A percentile compares a stretch with the other conserved stretches of the same genome.
These are phyloP conservation scores for Tricharina praecox DNA, from an alignment of 495 filamentous ascomycete genomes.

Conservation along the genomic window DNA sequence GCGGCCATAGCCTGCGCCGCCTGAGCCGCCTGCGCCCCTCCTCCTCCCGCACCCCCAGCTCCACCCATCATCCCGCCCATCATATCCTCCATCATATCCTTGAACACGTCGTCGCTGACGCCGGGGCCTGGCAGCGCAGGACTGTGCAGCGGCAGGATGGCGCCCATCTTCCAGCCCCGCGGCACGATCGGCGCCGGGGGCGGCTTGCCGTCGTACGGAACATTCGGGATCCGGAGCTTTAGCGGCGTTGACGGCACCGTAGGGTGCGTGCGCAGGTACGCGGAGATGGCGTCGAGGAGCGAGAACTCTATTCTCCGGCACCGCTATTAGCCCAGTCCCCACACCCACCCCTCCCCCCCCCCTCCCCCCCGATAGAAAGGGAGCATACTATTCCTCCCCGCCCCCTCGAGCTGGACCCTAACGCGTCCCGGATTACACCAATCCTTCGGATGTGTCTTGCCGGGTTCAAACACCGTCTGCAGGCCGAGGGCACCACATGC, in stretches of 20 bases:
- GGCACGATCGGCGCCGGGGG: constrained; percentile 60
- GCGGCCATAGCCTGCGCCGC: too few species aligned
- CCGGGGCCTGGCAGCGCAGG: constrained; percentile 83
- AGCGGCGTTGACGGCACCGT: constrained; percentile 51
- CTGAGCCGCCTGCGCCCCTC: too few species aligned
- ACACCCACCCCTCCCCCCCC: too few species aligned
- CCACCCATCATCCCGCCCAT: constrained; percentile 32
- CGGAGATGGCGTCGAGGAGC: constrained; percentile 58
- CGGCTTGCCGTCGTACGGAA: constrained; percentile 45
- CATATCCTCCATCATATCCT: constrained; percentile 97
- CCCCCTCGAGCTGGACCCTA: constrained; percentile 49
- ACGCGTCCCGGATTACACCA: constrained; percentile 94
- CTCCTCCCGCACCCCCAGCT: constrained; percentile 28
- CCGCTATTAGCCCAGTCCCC: background rate
- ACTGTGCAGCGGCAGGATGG: constrained; percentile 66
- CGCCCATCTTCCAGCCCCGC: constrained; percentile 79
- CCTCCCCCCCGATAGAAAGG: too few species aligned
- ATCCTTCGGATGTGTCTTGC: constrained; percentile 85
- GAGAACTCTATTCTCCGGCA: constrained; percentile 49
- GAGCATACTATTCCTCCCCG: too few species aligned
- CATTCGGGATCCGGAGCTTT: constrained; percentile 46
- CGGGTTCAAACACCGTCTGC: constrained; percentile 68
- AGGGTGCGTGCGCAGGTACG: constrained; percentile 59
- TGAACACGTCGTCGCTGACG: constrained; percentile 87
- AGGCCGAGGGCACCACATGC: constrained; percentile 60